Evolutionary conservation across 2,329 filamentous ascomycete genomes (phyloP), one percentile per base, ranked within the genome.

Genomic region (Claviceps maximensis): DNA sequence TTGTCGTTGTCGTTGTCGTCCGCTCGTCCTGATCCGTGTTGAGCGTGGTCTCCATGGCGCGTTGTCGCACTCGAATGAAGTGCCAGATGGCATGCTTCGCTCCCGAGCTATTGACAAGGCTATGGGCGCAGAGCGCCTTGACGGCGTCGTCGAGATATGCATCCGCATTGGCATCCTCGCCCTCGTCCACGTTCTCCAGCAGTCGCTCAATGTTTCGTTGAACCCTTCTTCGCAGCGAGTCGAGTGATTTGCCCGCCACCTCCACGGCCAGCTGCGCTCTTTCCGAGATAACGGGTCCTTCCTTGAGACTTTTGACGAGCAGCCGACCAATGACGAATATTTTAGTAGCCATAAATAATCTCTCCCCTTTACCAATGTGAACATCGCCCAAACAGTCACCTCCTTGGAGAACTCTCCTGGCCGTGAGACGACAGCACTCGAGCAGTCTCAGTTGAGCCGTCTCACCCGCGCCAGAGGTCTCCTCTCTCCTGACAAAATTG

Each of bases 61-160:
- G 79, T 42, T 79, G 77, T 46, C 91, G 77, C 8, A 89, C 78
- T 50, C 82, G 77, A 49, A 94, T 76, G 60, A 96, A 91, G 67
- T 93, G 83, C 8, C 80, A 74, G 51, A 96, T 68, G 0, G 88
- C 85, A 63, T 95, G 89, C 54, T 79, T 82, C 0, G 87, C 82
- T 0, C 89, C 86, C 0, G 86, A 89, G 61, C 81, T 94, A 3
- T 86, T 89, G 1, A 83, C 81, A 50, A 97, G 74, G 56, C 88
- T 89, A 65, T 89, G 90, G 0, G 90, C 89, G 53, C 83, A 86
- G 58, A 96, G 74, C 0, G 84, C 82, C 59, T 88, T 84, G 13
- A 91, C 72, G 17, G 93, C 75, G 23, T 78, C 73, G 55, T 74
- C 62, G 54, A 74, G 61, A 59, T 75, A 58, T 9, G 31, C 31